These are phyloP conservation scores for Mycosphaerelloides madeirae DNA, from an alignment of 2,329 filamentous ascomycete species.

Conservation along the genomic window DNA sequence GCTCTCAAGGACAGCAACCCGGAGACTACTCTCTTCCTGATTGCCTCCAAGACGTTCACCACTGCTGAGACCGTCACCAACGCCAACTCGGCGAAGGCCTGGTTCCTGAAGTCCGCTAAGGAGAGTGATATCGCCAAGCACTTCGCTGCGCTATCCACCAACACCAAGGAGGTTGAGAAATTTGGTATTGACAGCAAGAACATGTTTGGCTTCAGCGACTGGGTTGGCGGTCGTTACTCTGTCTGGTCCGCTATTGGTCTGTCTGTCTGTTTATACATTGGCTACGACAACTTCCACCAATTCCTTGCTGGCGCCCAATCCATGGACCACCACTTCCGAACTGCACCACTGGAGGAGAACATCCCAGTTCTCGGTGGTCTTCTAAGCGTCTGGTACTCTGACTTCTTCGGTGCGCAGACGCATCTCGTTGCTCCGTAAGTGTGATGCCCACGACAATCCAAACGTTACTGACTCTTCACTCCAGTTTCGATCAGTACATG, in stretches of 20 bases:
- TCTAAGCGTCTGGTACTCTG: constrained; percentile 95
- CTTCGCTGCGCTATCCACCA: constrained; percentile 96
- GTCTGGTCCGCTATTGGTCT: constrained; percentile 98
- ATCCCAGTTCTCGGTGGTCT: constrained; percentile 90
- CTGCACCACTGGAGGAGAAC: constrained; percentile 86
- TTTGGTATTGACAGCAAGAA: constrained; percentile 98
- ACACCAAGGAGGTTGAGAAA: constrained; percentile 91
- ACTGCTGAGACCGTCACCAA: constrained; percentile 97
- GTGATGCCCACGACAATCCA: no score
- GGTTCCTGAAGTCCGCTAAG: constrained; percentile 87
- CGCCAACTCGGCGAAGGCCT: constrained; percentile 91
- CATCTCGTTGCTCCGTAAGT: constrained; percentile 91
- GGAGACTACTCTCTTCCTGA: constrained; percentile 96
- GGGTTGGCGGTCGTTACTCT: constrained; percentile 97
- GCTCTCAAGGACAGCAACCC: constrained; percentile 83
- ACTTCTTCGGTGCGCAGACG: constrained; percentile 98
- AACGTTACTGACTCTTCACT: constrained; percentile 22
- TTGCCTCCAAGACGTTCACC: constrained; percentile 99
- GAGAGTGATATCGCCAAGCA: constrained; percentile 80
- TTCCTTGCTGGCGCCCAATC: constrained; percentile 92
- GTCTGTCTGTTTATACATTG: constrained; percentile 89
- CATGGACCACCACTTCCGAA: constrained; percentile 98
- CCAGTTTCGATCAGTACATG: constrained; percentile 93
- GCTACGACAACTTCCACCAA: constrained; percentile 95
- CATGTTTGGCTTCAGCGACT: constrained; percentile 99